Percentiles rank a stretch among this genome's conserved stretches.
These are phyloP conservation scores for Alnus glutinosa DNA, from an alignment of 306 rosid genomes.

Conservation along the genomic window DNA sequence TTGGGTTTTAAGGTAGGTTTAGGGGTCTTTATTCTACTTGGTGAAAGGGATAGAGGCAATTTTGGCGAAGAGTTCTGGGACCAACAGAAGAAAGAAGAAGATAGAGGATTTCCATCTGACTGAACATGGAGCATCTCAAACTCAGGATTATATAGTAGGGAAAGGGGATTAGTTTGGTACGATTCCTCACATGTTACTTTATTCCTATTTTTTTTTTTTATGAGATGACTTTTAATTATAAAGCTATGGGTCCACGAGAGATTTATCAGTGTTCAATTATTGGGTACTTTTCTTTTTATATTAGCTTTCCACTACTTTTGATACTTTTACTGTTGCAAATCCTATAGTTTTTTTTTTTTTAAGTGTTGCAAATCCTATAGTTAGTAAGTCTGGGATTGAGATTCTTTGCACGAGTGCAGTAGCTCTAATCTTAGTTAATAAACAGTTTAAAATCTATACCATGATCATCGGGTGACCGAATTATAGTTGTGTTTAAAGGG, in stretches of 20 bases:
- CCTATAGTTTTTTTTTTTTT: too few species aligned
- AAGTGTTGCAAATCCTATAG: not conserved
- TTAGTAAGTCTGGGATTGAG: too few species aligned
- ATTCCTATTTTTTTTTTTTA: slow-evolving; percentile 22
- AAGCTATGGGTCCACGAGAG: slow-evolving; percentile 38
- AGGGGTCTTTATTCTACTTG: not conserved
- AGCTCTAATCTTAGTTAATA: too few species aligned
- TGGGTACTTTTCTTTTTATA: not conserved
- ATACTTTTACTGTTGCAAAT: not conserved
- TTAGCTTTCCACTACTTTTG: slow-evolving; percentile 7
- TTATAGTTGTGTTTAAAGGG: too few species aligned
- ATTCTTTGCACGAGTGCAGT: too few species aligned
- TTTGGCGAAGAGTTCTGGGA: not conserved
- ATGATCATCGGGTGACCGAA: too few species aligned
- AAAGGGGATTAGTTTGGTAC: slow-evolving; percentile 26
- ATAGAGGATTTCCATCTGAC: slow-evolving; percentile 8
- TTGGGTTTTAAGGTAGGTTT: slow-evolving; percentile 10
- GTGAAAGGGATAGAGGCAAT: not conserved
- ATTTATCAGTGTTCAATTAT: not conserved
- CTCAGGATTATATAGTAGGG: slow-evolving; percentile 27
- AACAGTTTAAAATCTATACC: too few species aligned
- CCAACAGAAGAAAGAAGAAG: not conserved
- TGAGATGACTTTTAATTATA: slow-evolving; percentile 33
- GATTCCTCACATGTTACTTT: slow-evolving; percentile 37
- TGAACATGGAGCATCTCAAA: slow-evolving; percentile 31